phyloP scores from a whole-genome alignment of 1,139 yeast genomes.

The Debaryomycetaceae sp. region DNA sequence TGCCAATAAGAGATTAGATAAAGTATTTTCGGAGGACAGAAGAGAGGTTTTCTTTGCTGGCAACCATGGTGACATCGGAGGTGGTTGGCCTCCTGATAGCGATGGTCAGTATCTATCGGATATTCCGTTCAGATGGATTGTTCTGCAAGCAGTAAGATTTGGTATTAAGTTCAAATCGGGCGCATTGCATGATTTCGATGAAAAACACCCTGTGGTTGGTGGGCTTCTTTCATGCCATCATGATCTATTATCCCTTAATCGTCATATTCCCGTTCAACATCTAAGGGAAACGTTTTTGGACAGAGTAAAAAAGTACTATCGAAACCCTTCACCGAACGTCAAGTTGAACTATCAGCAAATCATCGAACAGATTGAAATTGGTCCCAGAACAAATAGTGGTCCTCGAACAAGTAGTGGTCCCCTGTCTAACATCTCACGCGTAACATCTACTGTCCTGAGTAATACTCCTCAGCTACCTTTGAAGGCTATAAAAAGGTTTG shows the following conservation, averaged over 20 bases:
- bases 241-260: conserved; percentile 33
- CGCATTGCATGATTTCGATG: conserved; percentile 35
- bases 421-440: background rate
- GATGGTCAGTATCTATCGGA: conserved; percentile 27
- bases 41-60: conserved; percentile 64
- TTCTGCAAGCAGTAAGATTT: conserved; percentile 46
- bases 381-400: conserved; percentile 1
- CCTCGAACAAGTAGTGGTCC: conserved; percentile 1
- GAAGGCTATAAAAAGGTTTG: conserved; percentile 18
- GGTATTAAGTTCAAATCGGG: conserved; percentile 46
- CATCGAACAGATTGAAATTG: conserved; percentile 5
- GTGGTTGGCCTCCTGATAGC: conserved; percentile 51
- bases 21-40: conserved; percentile 30
- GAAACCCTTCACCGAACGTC: conserved; percentile 1
- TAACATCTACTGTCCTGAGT: background rate
- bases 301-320: background rate
- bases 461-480: conserved; percentile 5
- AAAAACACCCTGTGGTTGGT: conserved; percentile 29
- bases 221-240: conserved; percentile 46
- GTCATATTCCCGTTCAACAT: conserved; percentile 2
- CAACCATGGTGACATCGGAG: conserved; percentile 64
- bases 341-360: conserved; percentile 9
- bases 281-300: background rate
- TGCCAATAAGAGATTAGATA: conserved; percentile 4
- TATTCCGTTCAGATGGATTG: conserved; percentile 56